Conservation (phyloP, 306 rosid genomes). For the Cicer bijugum region DNA sequence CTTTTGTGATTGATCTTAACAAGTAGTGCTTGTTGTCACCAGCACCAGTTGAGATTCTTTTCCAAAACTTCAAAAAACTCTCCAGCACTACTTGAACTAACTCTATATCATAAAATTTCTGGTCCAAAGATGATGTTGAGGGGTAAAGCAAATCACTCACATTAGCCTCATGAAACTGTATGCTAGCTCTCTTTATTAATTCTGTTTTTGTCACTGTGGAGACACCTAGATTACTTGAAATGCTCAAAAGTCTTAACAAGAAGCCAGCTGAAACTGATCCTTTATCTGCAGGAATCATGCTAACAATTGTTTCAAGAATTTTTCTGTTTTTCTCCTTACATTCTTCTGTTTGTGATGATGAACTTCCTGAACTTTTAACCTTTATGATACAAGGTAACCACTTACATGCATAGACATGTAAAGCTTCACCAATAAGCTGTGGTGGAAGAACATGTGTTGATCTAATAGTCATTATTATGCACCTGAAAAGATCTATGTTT, state of each 20-base stretch:
- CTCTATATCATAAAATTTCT: slow-evolving; percentile 69
- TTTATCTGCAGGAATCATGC: slow-evolving; percentile 82
- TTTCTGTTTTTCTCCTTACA: slow-evolving; percentile 54
- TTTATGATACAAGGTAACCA: slow-evolving; percentile 72
- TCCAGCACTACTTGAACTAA: slow-evolving; percentile 71
- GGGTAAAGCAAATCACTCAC: slow-evolving; percentile 73
- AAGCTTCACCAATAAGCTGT: slow-evolving; percentile 90
- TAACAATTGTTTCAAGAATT: slow-evolving; percentile 73
- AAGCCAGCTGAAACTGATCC: slow-evolving; percentile 84
- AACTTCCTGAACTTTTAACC: slow-evolving; percentile 45
- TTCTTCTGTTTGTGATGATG: slow-evolving; percentile 58
- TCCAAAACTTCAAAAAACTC: slow-evolving; percentile 74
- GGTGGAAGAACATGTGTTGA: slow-evolving; percentile 75
- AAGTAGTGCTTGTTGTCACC: slow-evolving; percentile 56
- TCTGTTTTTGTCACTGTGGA: slow-evolving; percentile 74
- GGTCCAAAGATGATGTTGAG: slow-evolving; percentile 55
- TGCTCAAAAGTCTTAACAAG: slow-evolving; percentile 70
- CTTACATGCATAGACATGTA: slow-evolving; percentile 85
- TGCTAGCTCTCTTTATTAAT: slow-evolving; percentile 70
- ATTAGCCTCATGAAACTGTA: slow-evolving; percentile 81
- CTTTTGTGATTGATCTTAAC: slow-evolving; percentile 63
- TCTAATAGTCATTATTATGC: slow-evolving; percentile 71
- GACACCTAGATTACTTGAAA: slow-evolving; percentile 62
- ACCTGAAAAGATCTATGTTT: slow-evolving; percentile 78
- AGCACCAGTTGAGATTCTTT: slow-evolving; percentile 64